phyloP scores from a whole-genome alignment of 2,329 filamentous ascomycete species.

The Dothistroma septosporum region DNA sequence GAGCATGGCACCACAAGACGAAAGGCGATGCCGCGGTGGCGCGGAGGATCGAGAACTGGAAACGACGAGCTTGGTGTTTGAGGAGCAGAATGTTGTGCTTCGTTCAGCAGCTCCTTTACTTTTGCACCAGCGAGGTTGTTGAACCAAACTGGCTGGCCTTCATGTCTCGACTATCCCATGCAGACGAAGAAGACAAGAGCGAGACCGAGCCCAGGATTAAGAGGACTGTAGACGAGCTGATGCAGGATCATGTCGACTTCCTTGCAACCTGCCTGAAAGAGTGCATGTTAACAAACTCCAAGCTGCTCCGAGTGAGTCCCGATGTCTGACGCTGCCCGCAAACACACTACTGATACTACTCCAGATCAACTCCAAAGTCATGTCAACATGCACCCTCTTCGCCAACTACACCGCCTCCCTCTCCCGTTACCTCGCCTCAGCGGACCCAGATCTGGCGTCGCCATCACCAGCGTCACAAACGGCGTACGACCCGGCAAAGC shows the following conservation, averaged over 20 bases:
- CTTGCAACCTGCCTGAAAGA: slow-evolving; percentile 96
- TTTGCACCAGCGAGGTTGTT: slow-evolving; percentile 94
- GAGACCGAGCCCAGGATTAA: slow-evolving; percentile 45
- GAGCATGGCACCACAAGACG: slow-evolving; percentile 70
- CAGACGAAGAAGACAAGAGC: slow-evolving; percentile 39
- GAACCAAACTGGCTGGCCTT: slow-evolving; percentile 95
- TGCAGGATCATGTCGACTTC: slow-evolving; percentile 99
- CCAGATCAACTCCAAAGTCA: slow-evolving; percentile 94
- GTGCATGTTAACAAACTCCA: slow-evolving; percentile 97
- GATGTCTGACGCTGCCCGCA: background rate
- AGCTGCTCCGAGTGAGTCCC: slow-evolving; percentile 73
- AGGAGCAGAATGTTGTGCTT: slow-evolving; percentile 94
- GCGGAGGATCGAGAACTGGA: slow-evolving; percentile 78
- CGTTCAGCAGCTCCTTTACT: slow-evolving; percentile 93
- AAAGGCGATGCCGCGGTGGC: slow-evolving; percentile 52
- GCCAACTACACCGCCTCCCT: slow-evolving; percentile 84
- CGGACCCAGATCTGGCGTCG: slow-evolving; percentile 71
- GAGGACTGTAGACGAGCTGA: slow-evolving; percentile 89
- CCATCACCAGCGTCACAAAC: slow-evolving; percentile 30
- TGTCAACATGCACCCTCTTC: slow-evolving; percentile 93
- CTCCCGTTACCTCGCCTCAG: slow-evolving; percentile 75
- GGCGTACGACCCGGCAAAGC: slow-evolving; percentile 50
- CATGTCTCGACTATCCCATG: slow-evolving; percentile 72
- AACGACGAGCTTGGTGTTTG: slow-evolving; percentile 84
- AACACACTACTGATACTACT: slow-evolving; percentile 10